Base-by-base conservation (phyloP, 1,284 basidiomycete genomes). In the Exobasidium rhododendri region DNA sequence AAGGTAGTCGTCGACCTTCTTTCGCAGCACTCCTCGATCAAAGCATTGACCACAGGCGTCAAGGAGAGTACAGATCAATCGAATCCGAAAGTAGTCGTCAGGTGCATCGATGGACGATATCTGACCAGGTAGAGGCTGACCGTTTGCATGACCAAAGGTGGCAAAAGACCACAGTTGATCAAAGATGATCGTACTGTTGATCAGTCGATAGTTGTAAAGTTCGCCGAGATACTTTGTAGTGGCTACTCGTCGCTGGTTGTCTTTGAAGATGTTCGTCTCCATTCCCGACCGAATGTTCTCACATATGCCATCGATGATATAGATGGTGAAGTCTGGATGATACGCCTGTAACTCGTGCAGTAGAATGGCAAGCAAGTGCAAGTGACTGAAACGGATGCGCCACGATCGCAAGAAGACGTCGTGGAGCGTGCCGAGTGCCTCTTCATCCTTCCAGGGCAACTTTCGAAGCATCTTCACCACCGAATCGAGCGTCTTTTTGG, bases 41-140 rank as follows among this genome's bases (percentile, higher is more conserved):
- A 98, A 97, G 81, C 94, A 97, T 84, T 92, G 90, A n/a, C 94
- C 96, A 79, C 93, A 96, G 0, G 93, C 92, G 78, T 97, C 94
- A 24, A 99, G 84, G 49, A 98, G 83, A 5, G 90, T 89, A 75
- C 96, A 98, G 50, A 94, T 86, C 59, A 99, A 84, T 10, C 96
- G 85, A 57, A 98, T 82, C 26, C 96, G 88, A 85, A 98, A 98
- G 80, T 91, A 97, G 80, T 99, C 96, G 78, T 96, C 90, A 0
- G 90, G 90, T 82, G 91, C 89, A 80, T 98, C 96, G 58, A 96
- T 83, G 0, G 87, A 82, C 66, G 86, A 89, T 4, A 85, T 80
- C 63, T 90, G 87, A 2, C 87, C 86, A 0, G 92, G 94, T n/a
- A 90, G 79, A 1, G 94, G 93, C 32, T 92, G 85, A 0, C 92